These are phyloP conservation scores for Penicillium concentricum DNA, from an alignment of 2,329 filamentous ascomycete genomes.

Conservation along the genomic window DNA sequence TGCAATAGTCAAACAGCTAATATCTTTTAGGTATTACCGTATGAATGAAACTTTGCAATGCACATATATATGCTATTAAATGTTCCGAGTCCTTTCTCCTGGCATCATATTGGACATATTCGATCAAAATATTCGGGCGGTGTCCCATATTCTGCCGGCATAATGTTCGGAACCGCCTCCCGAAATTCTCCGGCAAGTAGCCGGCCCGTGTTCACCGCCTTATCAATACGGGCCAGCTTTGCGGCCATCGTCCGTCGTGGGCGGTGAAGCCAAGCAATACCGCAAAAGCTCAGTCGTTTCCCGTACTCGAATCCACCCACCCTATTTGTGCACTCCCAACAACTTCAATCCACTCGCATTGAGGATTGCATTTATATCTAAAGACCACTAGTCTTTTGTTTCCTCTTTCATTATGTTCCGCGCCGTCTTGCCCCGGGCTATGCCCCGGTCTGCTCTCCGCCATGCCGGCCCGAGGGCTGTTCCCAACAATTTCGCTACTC, in stretches of 20 bases:
- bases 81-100: neutral
- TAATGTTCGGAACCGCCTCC: neutral
- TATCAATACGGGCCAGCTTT: neutral
- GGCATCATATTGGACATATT: too few relatives aligned
- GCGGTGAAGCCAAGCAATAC: conserved; percentile 23
- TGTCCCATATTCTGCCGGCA: neutral
- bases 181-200: neutral
- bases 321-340: conserved; percentile 16
- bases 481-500: conserved; percentile 37
- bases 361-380: conserved; percentile 32
- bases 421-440: conserved; percentile 50
- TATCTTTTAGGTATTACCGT: accelerated
- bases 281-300: conserved; percentile 28
- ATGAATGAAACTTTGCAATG: too few relatives aligned
- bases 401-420: conserved; percentile 51
- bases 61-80: neutral
- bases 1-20: neutral
- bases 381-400: conserved; percentile 24
- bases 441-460: conserved; percentile 46
- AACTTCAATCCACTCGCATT: conserved; percentile 20
- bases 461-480: conserved; percentile 36
- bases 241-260: neutral
- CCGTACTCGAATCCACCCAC: conserved; percentile 18
- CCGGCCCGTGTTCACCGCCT: neutral
- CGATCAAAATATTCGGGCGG: neutral